Evolutionary conservation across 768 basidiomycete species (phyloP).

Genomic region (Harrya chromipes): DNA sequence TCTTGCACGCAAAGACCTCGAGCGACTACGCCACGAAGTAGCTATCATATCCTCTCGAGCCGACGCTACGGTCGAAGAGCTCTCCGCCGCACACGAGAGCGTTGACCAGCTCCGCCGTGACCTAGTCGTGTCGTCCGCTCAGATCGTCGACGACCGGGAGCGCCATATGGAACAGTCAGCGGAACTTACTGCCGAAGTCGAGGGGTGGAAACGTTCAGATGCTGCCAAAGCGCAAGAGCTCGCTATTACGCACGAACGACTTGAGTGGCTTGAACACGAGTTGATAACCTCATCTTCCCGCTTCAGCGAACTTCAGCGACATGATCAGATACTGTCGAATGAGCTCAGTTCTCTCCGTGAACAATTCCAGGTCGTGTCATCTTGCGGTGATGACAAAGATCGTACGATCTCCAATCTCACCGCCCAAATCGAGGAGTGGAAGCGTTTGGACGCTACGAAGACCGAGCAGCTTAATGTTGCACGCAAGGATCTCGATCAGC

Average conservation of each 20-base stretch:
- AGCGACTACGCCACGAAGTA: no score
- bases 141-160: no score
- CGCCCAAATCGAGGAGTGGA: background rate
- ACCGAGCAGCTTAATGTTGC: background rate
- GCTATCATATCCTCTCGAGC: no score
- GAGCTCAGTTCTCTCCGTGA: background rate
- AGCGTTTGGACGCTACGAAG: background rate
- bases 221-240: background rate
- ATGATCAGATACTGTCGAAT: background rate
- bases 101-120: background rate
- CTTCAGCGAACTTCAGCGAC: background rate
- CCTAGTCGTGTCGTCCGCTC: no score
- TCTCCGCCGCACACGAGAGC: background rate
- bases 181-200: background rate
- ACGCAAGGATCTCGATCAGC: background rate
- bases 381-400: background rate
- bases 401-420: background rate
- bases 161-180: no score
- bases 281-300: background rate
- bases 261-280: background rate
- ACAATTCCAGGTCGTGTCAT: background rate
- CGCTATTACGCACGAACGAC: background rate
- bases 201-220: background rate
- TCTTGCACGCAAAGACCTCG: background rate
- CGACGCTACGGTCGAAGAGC: no score